Evolutionary conservation across 257 asterid species (phyloP), one percentile per base, ranked within the genome.

Genomic region (Cynanchum wilfordii): DNA sequence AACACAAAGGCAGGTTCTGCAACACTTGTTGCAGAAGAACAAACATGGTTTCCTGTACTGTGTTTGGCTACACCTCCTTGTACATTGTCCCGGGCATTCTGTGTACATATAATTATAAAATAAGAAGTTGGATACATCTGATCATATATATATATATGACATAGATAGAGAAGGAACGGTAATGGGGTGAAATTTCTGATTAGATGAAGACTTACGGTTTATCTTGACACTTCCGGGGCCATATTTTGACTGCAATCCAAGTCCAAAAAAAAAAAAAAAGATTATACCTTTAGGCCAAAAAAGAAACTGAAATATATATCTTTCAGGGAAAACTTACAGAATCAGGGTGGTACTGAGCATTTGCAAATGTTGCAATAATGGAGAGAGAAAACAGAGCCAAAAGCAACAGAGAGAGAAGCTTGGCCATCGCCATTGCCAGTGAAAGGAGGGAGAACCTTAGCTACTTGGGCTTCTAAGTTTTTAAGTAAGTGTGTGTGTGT

Each of bases 1-100:
- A 2, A 88, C 94, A 66, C 94, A 88, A 0, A 84, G 88, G 57
- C 91, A 88, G 51, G 80, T 88, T 47, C 12, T 71, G 47, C 93
- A 88, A 51, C 90, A 88, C 24, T 86, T 84, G 25, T 86, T 80
- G 75, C 94, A 86, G 73, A 82, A 84, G 62, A 77, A 58, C 74
- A 83, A 52, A 51, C 95, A 88, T 24, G 83, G 77, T 66, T 79
- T 76, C 44, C 36, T 4, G 83, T 81, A 79, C 70, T 71, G 82
- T 12, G 94, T 88, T 47, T 38, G 16, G 71, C 73, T 24, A 72
- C 94, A 88, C 52, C 89, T 84, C 55, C 85, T 77, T 0, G 49
- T 40, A 66, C 93, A 87, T 42, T 82, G 75, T 7, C 60, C 9
- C 1, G 64, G 55, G 71, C 86, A 86, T 74, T 82, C 90, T 87